phyloP scores from a whole-genome alignment of 2,329 filamentous ascomycete species.

The Coniella vitis region DNA sequence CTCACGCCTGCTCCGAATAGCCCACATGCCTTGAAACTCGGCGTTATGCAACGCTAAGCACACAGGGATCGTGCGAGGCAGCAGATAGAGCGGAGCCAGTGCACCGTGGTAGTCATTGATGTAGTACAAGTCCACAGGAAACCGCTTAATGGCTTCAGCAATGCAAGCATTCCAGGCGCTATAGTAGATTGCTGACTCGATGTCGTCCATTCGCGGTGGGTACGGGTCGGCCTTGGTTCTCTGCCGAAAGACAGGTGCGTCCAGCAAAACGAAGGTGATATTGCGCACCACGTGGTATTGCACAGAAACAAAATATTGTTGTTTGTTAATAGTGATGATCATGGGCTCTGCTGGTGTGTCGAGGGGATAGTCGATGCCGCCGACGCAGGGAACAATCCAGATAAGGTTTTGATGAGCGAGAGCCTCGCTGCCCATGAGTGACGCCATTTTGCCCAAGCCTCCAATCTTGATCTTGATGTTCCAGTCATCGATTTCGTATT shows the following conservation, averaged over 20 bases:
- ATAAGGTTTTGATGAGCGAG: slow-evolving; percentile 59
- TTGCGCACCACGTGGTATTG: slow-evolving; percentile 58
- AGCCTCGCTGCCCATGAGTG: slow-evolving; percentile 58
- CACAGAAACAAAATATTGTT: slow-evolving; percentile 53
- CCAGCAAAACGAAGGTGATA: slow-evolving; percentile 62
- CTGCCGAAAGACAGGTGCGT: slow-evolving; percentile 59
- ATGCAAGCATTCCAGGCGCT: slow-evolving; percentile 65
- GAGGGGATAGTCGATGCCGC: slow-evolving; percentile 56
- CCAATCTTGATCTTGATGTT: slow-evolving; percentile 66
- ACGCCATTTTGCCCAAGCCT: slow-evolving; percentile 63
- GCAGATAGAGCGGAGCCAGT: slow-evolving; percentile 54
- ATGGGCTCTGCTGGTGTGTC: slow-evolving; percentile 55
- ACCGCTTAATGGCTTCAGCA: slow-evolving; percentile 50
- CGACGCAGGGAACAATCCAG: slow-evolving; percentile 58
- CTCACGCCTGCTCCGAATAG: slow-evolving; percentile 50
- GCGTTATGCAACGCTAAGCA: slow-evolving; percentile 61
- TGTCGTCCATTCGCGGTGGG: slow-evolving; percentile 58
- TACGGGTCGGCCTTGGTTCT: slow-evolving; percentile 56
- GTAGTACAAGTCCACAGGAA: slow-evolving; percentile 33
- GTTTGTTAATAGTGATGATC: slow-evolving; percentile 53
- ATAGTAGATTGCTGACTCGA: slow-evolving; percentile 61
- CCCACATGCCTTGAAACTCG: slow-evolving; percentile 62
- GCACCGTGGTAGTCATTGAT: slow-evolving; percentile 33
- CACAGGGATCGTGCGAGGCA: slow-evolving; percentile 53
- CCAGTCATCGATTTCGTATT: slow-evolving; percentile 67